Conservation (phyloP, 2,329 filamentous ascomycete species). For the Arthrobotrys sphaeroides region DNA sequence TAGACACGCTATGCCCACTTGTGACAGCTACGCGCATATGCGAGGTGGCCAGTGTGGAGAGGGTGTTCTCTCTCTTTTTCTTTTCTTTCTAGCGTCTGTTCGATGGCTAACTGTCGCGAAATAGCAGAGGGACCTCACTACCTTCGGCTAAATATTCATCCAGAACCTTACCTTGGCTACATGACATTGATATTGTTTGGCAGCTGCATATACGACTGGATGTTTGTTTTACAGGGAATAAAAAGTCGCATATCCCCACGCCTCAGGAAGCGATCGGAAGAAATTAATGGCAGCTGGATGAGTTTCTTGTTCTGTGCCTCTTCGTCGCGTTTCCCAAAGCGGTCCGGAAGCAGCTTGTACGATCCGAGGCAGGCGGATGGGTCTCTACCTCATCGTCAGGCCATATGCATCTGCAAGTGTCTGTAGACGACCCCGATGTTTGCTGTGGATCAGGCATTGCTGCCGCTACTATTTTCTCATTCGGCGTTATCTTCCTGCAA, state of each 20-base stretch:
- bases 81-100: not conserved
- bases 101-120: slow-evolving; percentile 7
- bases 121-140: slow-evolving; percentile 19
- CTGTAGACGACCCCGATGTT: slow-evolving; percentile 37
- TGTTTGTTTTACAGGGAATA: slow-evolving; percentile 1
- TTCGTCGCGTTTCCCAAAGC: slow-evolving; percentile 11
- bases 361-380: slow-evolving; percentile 40
- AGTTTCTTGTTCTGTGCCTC: slow-evolving; percentile 7
- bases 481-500: slow-evolving; percentile 1
- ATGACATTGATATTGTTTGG: slow-evolving; percentile 6
- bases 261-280: not conserved
- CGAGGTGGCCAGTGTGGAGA: slow-evolving; percentile 29
- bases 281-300: slow-evolving; percentile 4
- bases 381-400: slow-evolving; percentile 18
- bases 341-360: slow-evolving; percentile 40
- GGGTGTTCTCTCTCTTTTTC: too few relatives aligned
- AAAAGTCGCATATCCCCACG: not conserved
- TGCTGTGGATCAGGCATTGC: slow-evolving; percentile 1
- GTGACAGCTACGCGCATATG: slow-evolving; percentile 49
- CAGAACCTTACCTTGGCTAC: slow-evolving; percentile 9
- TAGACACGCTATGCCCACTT: slow-evolving; percentile 41
- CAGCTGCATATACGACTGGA: not conserved
- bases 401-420: slow-evolving; percentile 35
- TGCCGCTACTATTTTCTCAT: not conserved
- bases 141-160: slow-evolving; percentile 48